phyloP scores from a whole-genome alignment of 2,329 filamentous ascomycete species.

The Botrytis squamosa region DNA sequence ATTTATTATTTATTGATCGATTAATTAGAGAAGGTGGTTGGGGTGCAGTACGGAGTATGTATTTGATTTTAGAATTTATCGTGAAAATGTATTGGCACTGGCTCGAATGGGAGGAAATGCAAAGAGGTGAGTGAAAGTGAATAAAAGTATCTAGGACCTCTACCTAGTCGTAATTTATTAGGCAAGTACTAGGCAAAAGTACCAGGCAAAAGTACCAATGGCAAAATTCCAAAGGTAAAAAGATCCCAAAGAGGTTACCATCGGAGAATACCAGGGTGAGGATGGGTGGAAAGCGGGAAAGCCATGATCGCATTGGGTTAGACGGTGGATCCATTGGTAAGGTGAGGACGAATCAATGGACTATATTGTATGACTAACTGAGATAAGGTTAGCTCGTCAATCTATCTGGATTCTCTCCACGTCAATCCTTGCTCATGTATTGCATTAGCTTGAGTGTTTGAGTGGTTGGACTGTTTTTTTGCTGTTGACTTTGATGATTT shows the following conservation, averaged over 20 bases:
- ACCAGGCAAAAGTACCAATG: background rate
- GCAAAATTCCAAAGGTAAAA: background rate
- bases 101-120: no score
- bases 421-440: background rate
- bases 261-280: background rate
- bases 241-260: background rate
- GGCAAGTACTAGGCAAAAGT: no score
- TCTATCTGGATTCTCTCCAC: background rate
- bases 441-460: background rate
- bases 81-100: background rate
- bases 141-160: no score
- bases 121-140: background rate
- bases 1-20: background rate
- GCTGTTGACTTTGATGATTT: background rate
- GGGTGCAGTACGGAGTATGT: background rate
- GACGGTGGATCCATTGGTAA: accelerated
- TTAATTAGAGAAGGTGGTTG: constrained; percentile 7
- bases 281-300: background rate
- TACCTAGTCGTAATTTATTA: no score
- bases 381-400: background rate
- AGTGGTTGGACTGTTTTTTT: background rate
- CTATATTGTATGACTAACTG: background rate
- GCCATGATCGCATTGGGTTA: background rate
- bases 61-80: constrained; percentile 18
- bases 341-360: background rate